Conservation (phyloP, 176 grass and related monocot genomes). For the Hordeum vulgare region DNA sequence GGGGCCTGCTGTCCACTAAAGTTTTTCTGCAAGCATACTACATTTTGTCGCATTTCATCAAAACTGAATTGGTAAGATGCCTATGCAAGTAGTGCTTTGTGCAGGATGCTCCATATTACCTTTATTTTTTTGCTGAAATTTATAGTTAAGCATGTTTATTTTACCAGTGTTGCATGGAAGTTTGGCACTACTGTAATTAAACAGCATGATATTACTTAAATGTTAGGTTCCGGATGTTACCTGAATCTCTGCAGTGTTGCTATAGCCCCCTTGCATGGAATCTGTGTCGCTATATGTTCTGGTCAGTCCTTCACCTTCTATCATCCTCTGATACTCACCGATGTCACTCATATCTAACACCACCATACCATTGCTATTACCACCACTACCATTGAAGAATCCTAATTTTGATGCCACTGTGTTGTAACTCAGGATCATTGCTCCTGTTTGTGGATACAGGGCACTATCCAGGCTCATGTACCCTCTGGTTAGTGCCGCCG, state of each 20-base stretch:
- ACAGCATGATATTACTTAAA: too few species aligned
- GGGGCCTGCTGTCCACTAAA: conserved; percentile 85
- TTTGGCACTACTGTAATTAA: too few species aligned
- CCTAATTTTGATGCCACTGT: conserved; percentile 28
- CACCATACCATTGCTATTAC: conserved; percentile 22
- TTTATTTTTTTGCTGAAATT: too few species aligned
- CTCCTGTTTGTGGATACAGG: too few species aligned
- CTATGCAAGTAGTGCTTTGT: not conserved
- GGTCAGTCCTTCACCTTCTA: conserved; percentile 35
- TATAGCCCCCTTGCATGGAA: conserved; percentile 38
- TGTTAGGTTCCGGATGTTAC: conserved; percentile 19
- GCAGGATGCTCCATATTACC: too few species aligned
- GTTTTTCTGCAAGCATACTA: conserved; percentile 98
- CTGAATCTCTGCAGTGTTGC: conserved; percentile 49
- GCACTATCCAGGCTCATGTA: too few species aligned
- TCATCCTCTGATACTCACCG: conserved; percentile 55
- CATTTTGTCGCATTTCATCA: conserved; percentile 19
- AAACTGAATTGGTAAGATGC: conserved; percentile 6
- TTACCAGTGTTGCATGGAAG: too few species aligned
- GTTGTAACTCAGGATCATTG: conserved; percentile 21
- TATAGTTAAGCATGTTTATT: too few species aligned
- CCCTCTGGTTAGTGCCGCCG: too few species aligned
- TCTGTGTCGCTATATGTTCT: conserved; percentile 33
- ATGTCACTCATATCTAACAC: too few species aligned
- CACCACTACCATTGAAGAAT: conserved; percentile 34